These are phyloP conservation scores for Sergeia podlipaevii DNA, from an alignment of 208 protist species.

Conservation along the genomic window DNA sequence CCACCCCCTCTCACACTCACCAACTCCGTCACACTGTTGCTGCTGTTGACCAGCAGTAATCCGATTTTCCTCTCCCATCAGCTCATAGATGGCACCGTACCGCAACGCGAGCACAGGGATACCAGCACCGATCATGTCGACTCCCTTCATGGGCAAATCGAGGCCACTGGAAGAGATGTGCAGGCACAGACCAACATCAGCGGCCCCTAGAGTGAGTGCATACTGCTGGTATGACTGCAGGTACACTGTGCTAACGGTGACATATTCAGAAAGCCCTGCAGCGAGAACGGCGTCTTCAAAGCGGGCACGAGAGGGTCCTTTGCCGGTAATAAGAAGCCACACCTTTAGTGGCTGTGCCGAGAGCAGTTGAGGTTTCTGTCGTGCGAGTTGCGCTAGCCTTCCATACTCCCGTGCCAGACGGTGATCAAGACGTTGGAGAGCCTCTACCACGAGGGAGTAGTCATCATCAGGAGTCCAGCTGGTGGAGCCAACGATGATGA, in stretches of 20 bases:
- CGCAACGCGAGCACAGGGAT: slow-evolving; percentile 90
- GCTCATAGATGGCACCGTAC: slow-evolving; percentile 86
- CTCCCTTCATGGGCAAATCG: slow-evolving; percentile 98
- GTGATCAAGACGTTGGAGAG: slow-evolving; percentile 77
- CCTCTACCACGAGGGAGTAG: slow-evolving; percentile 92
- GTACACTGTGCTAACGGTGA: slow-evolving; percentile 88
- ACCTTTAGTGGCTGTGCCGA: slow-evolving; percentile 20
- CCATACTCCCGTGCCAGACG: slow-evolving; percentile 21
- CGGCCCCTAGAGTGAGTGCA: slow-evolving; percentile 80
- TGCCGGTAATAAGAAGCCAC: slow-evolving; percentile 84
- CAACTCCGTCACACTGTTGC: slow-evolving; percentile 9
- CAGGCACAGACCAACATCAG: slow-evolving; percentile 94
- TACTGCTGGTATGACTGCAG: slow-evolving; percentile 93
- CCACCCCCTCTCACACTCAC: slow-evolving; percentile 57
- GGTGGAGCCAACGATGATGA: slow-evolving; percentile 92
- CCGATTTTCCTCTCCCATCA: slow-evolving; percentile 67
- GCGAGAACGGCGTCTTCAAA: slow-evolving; percentile 60
- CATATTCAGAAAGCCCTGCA: slow-evolving; percentile 50
- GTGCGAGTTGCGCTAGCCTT: background rate
- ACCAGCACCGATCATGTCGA: slow-evolving; percentile 95
- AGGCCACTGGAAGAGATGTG: slow-evolving; percentile 93
- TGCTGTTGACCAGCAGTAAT: background rate
- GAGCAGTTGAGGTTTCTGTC: background rate
- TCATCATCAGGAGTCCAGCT: slow-evolving; percentile 97
- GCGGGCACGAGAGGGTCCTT: slow-evolving; percentile 44